These are phyloP conservation scores for Diplodia seriata DNA, from an alignment of 2,329 filamentous ascomycete genomes.

Conservation along the genomic window DNA sequence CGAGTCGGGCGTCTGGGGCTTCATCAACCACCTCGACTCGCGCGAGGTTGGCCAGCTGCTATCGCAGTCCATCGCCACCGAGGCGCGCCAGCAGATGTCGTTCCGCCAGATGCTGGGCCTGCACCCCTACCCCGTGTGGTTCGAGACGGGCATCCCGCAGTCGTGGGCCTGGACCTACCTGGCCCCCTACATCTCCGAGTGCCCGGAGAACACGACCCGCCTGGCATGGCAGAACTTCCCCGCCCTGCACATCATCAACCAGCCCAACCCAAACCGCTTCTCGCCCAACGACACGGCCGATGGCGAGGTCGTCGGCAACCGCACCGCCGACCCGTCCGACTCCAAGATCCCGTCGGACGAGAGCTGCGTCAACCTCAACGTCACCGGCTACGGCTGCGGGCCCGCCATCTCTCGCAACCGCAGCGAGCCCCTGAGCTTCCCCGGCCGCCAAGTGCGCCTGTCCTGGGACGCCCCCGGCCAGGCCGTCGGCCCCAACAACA, in stretches of 20 bases:
- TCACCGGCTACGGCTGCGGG: constrained; percentile 63
- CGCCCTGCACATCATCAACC: constrained; percentile 72
- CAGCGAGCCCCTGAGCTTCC: constrained; percentile 73
- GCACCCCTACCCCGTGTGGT: constrained; percentile 84
- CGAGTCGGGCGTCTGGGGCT: constrained; percentile 81
- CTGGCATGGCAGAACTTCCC: constrained; percentile 88
- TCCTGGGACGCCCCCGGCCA: constrained; percentile 75
- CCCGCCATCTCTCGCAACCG: constrained; percentile 73
- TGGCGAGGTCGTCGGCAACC: constrained; percentile 70
- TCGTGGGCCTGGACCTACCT: constrained; percentile 85
- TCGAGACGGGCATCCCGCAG: constrained; percentile 79
- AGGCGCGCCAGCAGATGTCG: constrained; percentile 82
- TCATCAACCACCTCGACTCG: constrained; percentile 77
- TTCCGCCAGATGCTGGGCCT: constrained; percentile 84
- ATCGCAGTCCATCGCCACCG: constrained; percentile 76
- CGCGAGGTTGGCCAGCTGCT: constrained; percentile 76
- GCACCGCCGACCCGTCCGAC: constrained; percentile 62
- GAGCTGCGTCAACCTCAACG: constrained; percentile 65
- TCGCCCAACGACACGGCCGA: constrained; percentile 66
- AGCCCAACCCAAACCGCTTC: constrained; percentile 74
- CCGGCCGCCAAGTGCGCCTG: constrained; percentile 74
- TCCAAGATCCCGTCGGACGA: constrained; percentile 52
- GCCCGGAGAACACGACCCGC: constrained; percentile 74
- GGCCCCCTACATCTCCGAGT: constrained; percentile 80
- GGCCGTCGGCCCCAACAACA: constrained; percentile 79